Base-by-base conservation (phyloP, 371 early-diverging fungal genomes). In the Thermomucor indicae-seudaticae region DNA sequence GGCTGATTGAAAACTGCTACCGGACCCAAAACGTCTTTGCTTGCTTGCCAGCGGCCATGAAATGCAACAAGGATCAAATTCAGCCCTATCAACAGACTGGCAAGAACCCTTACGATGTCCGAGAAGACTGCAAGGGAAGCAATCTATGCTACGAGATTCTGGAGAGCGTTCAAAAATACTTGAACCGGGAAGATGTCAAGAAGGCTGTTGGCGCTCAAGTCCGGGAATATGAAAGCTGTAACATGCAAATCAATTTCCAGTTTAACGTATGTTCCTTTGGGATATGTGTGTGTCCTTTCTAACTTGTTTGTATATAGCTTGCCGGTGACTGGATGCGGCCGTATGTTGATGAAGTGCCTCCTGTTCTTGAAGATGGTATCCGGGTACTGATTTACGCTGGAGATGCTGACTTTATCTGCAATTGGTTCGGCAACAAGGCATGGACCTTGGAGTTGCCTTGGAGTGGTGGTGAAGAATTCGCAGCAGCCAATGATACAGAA, bases 351-450 rank as follows among this genome's bases (percentile, higher is more conserved):
- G 71, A 81, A 57, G 58, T 96, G 0, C 88, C 93, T 4, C 72
- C 72, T 6, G 67, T 95, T 42, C 80, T 96, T 43, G 89, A 90
- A 47, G 81, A 79, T 42, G 88, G 87, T 37, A 76, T 95, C 60
- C 73, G 80, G 14, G 79, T 95, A 10, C 69, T 96, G 51, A 65
- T 96, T 44, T 96, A 95, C 69, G 91, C 93, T 54, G 97, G 97
- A 46, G 83, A 89, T 57, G 87, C 88, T 4, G 90, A 90, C 61
- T 89, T 78, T 55, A 88, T 89, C 44, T 90, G 92, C 78, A 91
- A 91, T 67, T 94, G 93, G 93, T 84, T 89, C 60, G 95, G 95
- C 45, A 95, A 93, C 82, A 91, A 91, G 77, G 94, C 92, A 2
- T 95, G 93, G 93, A 72, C 89, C 6, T 50, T 83, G 31, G 81